Evolutionary conservation across 441 rosid species (phyloP).

Genomic region (California macrophylla): DNA sequence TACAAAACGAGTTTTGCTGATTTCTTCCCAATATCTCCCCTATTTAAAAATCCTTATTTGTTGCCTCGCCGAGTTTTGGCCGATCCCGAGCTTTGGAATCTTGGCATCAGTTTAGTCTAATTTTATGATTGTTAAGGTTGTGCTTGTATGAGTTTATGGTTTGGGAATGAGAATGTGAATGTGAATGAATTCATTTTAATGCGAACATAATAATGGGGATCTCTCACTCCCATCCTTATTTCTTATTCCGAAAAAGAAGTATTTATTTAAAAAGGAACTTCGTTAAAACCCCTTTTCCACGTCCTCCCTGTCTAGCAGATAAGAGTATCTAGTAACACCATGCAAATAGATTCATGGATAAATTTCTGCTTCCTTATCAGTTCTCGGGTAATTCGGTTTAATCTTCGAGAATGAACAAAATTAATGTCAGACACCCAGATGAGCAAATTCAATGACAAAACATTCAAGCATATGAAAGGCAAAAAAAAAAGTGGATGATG

Average conservation of each 20-base stretch:
- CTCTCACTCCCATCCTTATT: background rate
- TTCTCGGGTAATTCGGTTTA: background rate
- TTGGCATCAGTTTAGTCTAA: conserved; percentile 3
- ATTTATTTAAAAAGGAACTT: background rate
- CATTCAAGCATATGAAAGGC: background rate
- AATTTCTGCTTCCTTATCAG: background rate
- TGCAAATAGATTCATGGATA: background rate
- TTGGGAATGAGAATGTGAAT: background rate
- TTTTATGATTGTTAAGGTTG: background rate
- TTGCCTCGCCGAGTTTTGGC: too few relatives aligned
- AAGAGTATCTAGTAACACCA: background rate
- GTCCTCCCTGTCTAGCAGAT: background rate
- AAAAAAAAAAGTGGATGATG: background rate
- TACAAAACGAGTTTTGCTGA: too few relatives aligned
- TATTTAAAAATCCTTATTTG: too few relatives aligned
- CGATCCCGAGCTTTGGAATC: too few relatives aligned
- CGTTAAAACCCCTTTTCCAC: background rate
- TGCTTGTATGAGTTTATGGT: background rate
- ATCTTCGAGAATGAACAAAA: background rate
- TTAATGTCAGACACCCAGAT: background rate
- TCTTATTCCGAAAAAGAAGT: background rate
- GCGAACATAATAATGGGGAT: background rate
- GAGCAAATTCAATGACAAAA: background rate
- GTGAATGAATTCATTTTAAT: background rate
- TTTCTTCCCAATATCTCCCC: too few relatives aligned